These are phyloP conservation scores for Epichloe coenophiala DNA, from an alignment of 2,329 filamentous ascomycete genomes.

Conservation along the genomic window DNA sequence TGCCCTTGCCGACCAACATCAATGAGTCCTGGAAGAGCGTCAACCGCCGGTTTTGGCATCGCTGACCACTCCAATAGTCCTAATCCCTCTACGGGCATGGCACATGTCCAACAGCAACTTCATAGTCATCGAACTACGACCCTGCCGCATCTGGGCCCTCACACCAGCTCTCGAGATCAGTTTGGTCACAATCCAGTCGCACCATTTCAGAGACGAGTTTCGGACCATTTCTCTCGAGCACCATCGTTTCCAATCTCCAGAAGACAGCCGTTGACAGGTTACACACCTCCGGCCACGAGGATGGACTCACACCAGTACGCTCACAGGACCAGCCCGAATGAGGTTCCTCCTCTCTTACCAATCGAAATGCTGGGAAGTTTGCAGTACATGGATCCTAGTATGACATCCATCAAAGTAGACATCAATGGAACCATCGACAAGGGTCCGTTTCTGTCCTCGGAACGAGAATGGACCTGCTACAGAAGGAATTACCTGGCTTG, in stretches of 20 bases:
- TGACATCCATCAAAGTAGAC: constrained; percentile 48
- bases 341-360: constrained; percentile 38
- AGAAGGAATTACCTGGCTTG: constrained; percentile 85
- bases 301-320: constrained; percentile 35
- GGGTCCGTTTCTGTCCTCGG: constrained; percentile 63
- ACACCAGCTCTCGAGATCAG: constrained; percentile 38
- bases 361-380: constrained; percentile 45
- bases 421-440: constrained; percentile 77
- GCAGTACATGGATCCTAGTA: constrained; percentile 38
- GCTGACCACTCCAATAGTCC: constrained; percentile 22
- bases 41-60: constrained; percentile 5
- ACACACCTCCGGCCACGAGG: constrained; percentile 29
- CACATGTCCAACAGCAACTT: constrained; percentile 33
- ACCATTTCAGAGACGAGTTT: constrained; percentile 30
- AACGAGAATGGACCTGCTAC: constrained; percentile 85
- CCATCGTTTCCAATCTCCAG: constrained; percentile 35
- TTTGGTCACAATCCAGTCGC: constrained; percentile 36
- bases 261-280: constrained; percentile 34
- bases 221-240: constrained; percentile 37
- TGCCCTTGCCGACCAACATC: background rate
- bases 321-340: constrained; percentile 15
- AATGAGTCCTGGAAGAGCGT: background rate
- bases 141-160: constrained; percentile 36
- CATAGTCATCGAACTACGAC: constrained; percentile 28
- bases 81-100: constrained; percentile 40